Evolutionary conservation across 1,139 yeast species (phyloP), one percentile per base, ranked within the genome.

Genomic region (Candida freyschussii): DNA sequence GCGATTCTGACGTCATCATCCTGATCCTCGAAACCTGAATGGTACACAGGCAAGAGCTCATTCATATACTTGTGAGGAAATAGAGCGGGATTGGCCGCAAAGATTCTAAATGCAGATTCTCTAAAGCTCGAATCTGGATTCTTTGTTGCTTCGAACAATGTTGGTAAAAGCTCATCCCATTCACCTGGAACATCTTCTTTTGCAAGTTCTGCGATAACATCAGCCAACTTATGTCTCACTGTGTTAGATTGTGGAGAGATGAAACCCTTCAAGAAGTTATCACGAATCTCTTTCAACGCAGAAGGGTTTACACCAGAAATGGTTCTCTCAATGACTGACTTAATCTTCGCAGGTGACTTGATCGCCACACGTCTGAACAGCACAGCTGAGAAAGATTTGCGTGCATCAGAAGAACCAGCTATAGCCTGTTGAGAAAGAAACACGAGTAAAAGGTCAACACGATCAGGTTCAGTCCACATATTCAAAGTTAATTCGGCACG

Each of bases 161-260:
- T 76, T 30, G 86, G 87, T 28, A 86, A 62, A 30, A 89, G 69
- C 30, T 83, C 89, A 18, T 78, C 73, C 97, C 97, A 89, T 11
- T 67, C 59, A 3, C 69, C 72, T 17, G 66, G 65, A 23, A 65
- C 57, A 47, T 77, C 84, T 29, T 71, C 77, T 47, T 76, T 78
- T 4, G 96, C 94, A 25, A 91, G 76, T 58, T 89, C 97, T 1
- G 97, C 85, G 36, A 91, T 83, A 5, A 95, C 95, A 63, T 91
- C 98, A 5, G 96, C 79, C 34, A 91, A 67, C 56, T 91, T 91
- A 58, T 89, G 96, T 56, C 97, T 78, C 22, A 87, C 89, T 43
- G 71, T 74, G 40, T 75, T 75, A 15, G 82, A 65, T 53, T 78
- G 82, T 37, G 70, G 78, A 4, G 78, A 55, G 6, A 72, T 56